A percentile compares a stretch with the other conserved stretches of the same genome.
Conservation (phyloP, 345 rosid genomes). For the Boechera retrofracta region DNA sequence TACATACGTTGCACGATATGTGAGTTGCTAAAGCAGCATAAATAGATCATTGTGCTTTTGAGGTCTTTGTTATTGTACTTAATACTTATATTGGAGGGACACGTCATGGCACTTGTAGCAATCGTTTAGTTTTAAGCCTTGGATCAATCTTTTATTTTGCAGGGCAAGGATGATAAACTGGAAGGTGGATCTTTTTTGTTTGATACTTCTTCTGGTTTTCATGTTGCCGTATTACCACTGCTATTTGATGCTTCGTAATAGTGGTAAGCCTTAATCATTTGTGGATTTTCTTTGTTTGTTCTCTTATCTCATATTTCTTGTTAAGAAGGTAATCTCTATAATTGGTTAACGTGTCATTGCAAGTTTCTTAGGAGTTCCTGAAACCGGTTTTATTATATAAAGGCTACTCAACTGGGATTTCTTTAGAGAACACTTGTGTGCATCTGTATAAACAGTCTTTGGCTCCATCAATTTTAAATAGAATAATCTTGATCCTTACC, state of each 20-base stretch:
- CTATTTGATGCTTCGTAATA: slow-evolving; percentile 90
- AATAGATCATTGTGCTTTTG: neutral
- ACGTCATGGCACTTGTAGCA: neutral
- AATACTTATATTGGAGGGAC: neutral
- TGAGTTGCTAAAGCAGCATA: neutral
- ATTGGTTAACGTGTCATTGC: slow-evolving; percentile 1
- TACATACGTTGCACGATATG: neutral
- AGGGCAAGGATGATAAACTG: slow-evolving; percentile 94
- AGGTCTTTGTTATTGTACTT: neutral
- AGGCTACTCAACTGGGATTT: neutral
- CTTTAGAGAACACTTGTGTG: neutral
- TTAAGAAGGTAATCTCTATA: neutral
- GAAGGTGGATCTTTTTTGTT: slow-evolving; percentile 88
- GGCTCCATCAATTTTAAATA: neutral
- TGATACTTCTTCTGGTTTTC: slow-evolving; percentile 84
- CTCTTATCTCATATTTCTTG: neutral
- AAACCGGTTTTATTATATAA: neutral
- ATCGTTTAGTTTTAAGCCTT: neutral
- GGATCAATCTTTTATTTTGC: slow-evolving; percentile 14
- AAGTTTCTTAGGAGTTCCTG: slow-evolving; percentile 1
- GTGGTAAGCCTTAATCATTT: slow-evolving; percentile 51
- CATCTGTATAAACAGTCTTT: neutral
- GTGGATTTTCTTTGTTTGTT: slow-evolving; percentile 4
- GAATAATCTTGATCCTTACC: neutral
- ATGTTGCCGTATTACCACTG: slow-evolving; percentile 93